phyloP scores from a whole-genome alignment of 257 asterid genomes.

The Penstemon davidsonii region DNA sequence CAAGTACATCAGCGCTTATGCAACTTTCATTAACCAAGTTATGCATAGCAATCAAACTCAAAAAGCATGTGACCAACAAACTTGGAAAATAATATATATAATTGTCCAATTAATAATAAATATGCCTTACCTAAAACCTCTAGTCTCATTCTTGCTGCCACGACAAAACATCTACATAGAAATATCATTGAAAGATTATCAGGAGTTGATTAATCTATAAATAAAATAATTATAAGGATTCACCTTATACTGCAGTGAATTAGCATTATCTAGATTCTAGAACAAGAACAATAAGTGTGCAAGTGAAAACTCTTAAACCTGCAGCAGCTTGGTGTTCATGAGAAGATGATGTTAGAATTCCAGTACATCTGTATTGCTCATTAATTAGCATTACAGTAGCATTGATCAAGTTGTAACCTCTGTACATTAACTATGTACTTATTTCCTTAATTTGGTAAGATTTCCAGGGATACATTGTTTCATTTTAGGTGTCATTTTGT shows the following conservation, averaged over 20 bases:
- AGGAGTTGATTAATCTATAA: constrained; percentile 24
- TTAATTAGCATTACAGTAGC: too few relatives aligned
- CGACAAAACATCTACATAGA: constrained; percentile 83
- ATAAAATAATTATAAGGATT: not conserved
- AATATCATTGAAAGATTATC: constrained; percentile 28
- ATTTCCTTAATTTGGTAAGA: too few relatives aligned
- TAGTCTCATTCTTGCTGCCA: constrained; percentile 88
- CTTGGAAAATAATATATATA: constrained; percentile 12
- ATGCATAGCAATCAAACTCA: not conserved
- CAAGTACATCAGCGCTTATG: not conserved
- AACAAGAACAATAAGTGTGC: constrained; percentile 1
- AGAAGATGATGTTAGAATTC: not conserved
- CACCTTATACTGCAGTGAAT: not conserved
- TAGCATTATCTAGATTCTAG: not conserved
- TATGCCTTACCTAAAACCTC: constrained; percentile 78
- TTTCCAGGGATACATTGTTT: too few relatives aligned
- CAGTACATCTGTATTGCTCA: too few relatives aligned
- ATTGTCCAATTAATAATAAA: constrained; percentile 18
- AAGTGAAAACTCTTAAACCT: not conserved
- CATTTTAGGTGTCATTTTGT: too few relatives aligned
- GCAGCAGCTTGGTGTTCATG: not conserved
- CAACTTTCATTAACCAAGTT: not conserved
- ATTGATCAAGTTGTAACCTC: too few relatives aligned
- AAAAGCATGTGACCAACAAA: constrained; percentile 15
- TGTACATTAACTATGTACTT: too few relatives aligned